phyloP scores from a whole-genome alignment of 306 rosid species.

The Glycine soja region DNA sequence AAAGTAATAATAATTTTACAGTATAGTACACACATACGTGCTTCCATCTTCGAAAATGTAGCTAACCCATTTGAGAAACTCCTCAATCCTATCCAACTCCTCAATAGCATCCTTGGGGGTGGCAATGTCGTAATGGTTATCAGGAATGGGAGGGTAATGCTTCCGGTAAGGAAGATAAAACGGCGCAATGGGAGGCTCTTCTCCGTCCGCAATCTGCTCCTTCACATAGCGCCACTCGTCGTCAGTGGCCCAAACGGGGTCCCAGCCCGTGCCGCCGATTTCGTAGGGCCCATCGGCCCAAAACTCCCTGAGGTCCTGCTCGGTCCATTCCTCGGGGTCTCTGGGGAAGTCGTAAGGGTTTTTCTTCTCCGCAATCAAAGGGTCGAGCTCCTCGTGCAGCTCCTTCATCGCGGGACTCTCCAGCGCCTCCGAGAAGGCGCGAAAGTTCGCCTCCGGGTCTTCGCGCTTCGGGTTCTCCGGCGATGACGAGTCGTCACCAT shows the following conservation, averaged over 20 bases:
- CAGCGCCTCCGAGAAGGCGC: constrained; percentile 21
- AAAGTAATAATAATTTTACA: not conserved
- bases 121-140: constrained; percentile 58
- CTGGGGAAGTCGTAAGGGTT: constrained; percentile 71
- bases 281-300: constrained; percentile 72
- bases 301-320: constrained; percentile 74
- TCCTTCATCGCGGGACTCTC: constrained; percentile 24
- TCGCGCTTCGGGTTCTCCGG: not conserved
- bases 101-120: constrained; percentile 69
- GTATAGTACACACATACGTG: constrained; percentile 59
- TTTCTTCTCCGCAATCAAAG: not conserved
- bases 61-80: constrained; percentile 95
- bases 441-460: constrained; percentile 34
- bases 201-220: constrained; percentile 57
- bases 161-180: constrained; percentile 80
- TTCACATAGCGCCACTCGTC: constrained; percentile 67
- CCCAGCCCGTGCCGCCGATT: constrained; percentile 83
- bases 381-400: constrained; percentile 46
- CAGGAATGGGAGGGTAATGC: constrained; percentile 68
- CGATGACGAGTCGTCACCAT: not conserved
- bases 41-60: constrained; percentile 83
- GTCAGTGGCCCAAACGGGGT: constrained; percentile 70
- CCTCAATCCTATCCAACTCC: constrained; percentile 95
- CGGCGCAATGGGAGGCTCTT: constrained; percentile 74
- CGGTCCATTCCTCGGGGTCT: constrained; percentile 80